These are phyloP conservation scores for Cucumis hystrix DNA, from an alignment of 306 rosid genomes.

Conservation along the genomic window DNA sequence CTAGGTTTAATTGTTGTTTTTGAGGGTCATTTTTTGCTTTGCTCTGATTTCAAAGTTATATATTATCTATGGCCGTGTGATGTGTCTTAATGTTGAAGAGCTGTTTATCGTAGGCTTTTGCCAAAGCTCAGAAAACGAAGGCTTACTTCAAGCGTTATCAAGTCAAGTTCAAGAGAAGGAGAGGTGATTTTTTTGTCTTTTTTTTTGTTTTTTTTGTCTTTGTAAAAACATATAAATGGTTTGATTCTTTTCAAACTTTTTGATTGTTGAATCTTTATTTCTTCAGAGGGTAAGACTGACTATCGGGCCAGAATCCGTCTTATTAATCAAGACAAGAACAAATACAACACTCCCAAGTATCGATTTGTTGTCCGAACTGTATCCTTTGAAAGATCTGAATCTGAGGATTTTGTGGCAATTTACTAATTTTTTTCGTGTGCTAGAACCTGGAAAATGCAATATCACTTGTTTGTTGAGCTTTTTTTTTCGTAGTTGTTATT, in stretches of 20 bases:
- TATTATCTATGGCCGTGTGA: background rate
- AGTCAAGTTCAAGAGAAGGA: slow-evolving; percentile 80
- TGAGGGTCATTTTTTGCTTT: background rate
- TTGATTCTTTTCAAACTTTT: background rate
- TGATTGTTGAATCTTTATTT: background rate
- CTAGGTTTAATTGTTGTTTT: background rate
- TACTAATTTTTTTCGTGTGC: background rate
- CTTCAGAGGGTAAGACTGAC: slow-evolving; percentile 80
- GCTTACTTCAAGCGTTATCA: slow-evolving; percentile 73
- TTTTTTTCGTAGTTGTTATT: background rate
- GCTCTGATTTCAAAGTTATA: background rate
- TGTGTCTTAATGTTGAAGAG: background rate
- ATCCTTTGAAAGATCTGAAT: slow-evolving; percentile 25
- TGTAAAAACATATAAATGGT: no score
- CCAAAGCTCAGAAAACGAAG: slow-evolving; percentile 48
- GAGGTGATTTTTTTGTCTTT: slow-evolving; percentile 22
- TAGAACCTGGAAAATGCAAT: background rate
- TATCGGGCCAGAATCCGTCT: slow-evolving; percentile 78
- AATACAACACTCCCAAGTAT: slow-evolving; percentile 78
- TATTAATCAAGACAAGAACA: slow-evolving; percentile 89
- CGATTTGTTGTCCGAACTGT: slow-evolving; percentile 72
- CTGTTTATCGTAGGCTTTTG: slow-evolving; percentile 27
- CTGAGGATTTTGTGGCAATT: background rate
- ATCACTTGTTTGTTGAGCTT: background rate
- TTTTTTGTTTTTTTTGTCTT: background rate